Evolutionary conservation across 345 rosid species (phyloP).

Genomic region (Eucalyptus tenuipes): DNA sequence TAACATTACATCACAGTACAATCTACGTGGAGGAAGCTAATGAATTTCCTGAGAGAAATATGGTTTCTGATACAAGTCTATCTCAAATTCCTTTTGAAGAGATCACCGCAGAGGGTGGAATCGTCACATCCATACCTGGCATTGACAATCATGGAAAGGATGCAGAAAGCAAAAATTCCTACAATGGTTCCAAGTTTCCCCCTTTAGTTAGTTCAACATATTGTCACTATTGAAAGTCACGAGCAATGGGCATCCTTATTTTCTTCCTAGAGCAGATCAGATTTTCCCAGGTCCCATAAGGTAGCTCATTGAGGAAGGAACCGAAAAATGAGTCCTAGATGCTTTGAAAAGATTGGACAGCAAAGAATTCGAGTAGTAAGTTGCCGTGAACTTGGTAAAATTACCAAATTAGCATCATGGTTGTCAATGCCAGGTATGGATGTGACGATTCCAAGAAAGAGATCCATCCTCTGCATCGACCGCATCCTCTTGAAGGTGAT

Average conservation of each 20-base stretch:
- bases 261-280: neutral
- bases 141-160: neutral
- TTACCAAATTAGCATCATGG: conserved; percentile 82
- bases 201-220: neutral
- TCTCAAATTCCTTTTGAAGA: neutral
- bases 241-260: neutral
- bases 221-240: neutral
- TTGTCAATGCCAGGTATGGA: conserved; percentile 71
- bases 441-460: conserved; percentile 51
- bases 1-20: neutral
- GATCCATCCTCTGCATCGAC: conserved; percentile 44
- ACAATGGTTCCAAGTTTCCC: neutral
- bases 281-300: neutral
- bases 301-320: neutral
- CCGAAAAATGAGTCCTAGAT: neutral
- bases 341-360: neutral
- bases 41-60: neutral
- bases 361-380: neutral
- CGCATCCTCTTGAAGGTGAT: conserved; percentile 44
- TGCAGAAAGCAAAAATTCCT: neutral
- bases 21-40: neutral
- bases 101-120: neutral
- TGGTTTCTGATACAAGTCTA: neutral
- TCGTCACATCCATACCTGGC: too few species aligned
- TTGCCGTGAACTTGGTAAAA: neutral